A percentile compares a stretch with the other conserved stretches of the same genome.
Conservation (phyloP, 352 stramenopile genomes). For the Blastocystis sp. region DNA sequence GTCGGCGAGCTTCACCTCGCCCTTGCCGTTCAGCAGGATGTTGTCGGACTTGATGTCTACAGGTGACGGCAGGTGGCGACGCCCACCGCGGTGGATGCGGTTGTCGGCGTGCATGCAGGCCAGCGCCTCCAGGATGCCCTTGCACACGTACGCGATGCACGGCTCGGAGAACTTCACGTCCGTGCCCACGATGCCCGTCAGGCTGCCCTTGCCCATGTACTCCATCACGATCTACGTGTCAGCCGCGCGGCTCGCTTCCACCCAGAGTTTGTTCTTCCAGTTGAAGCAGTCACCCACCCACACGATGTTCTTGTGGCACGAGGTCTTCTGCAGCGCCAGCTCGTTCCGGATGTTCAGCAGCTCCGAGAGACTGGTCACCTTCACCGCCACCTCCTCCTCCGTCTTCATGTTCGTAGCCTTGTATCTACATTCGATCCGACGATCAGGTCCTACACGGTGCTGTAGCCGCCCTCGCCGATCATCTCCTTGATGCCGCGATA, state of each 20-base stretch:
- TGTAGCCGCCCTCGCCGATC: conserved; percentile 76
- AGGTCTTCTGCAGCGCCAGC: conserved; percentile 68
- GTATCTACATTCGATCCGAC: background rate
- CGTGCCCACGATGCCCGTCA: conserved; percentile 80
- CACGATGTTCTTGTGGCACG: conserved; percentile 66
- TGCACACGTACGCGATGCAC: conserved; percentile 73
- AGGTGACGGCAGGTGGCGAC: conserved; percentile 72
- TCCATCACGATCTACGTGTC: conserved; percentile 85
- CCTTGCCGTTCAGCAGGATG: conserved; percentile 73
- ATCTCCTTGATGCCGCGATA: conserved; percentile 74
- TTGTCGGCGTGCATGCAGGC: conserved; percentile 73
- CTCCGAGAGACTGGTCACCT: conserved; percentile 69
- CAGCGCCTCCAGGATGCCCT: conserved; percentile 70
- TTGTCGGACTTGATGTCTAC: conserved; percentile 76
- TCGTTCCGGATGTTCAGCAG: conserved; percentile 69
- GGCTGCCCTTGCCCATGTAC: conserved; percentile 81
- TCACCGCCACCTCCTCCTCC: conserved; percentile 72
- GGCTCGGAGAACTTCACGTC: conserved; percentile 72
- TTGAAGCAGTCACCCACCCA: conserved; percentile 67
- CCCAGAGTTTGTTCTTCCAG: conserved; percentile 67
- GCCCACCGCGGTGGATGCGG: conserved; percentile 72
- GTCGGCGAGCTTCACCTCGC: conserved; percentile 75
- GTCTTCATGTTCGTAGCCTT: conserved; percentile 71
- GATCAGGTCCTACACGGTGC: conserved; percentile 74
- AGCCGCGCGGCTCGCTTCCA: background rate